Evolutionary conservation across 306 rosid genomes (phyloP), one percentile per base, ranked within the genome.

Genomic region (Cotoneaster glaucophyllus): DNA sequence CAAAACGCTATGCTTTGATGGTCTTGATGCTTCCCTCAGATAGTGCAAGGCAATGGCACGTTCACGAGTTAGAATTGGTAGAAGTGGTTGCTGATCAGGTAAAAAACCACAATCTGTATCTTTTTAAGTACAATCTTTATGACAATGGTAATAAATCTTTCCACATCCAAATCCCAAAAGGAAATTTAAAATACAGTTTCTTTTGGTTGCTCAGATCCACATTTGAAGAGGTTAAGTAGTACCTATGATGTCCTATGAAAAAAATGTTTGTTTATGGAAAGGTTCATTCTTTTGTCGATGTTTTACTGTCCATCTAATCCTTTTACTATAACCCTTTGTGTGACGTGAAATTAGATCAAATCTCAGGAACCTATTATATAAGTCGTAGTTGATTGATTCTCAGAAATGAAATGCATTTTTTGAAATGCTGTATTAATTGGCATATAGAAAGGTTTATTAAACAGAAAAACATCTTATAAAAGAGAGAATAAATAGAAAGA

Each of bases 1-100:
- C 93, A 8, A 92, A 93, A 84, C 90, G 86, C 75, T 95, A 92
- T 84, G 99, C 99, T 26, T 81, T 95, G 88, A 92, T 95, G 99
- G 99, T 95, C 62, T 87, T 95, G 89, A 92, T 90, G 91, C 96
- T 95, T 69, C 99, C 99, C 58, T 90, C 98, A 26, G 87, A 90
- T 79, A 92, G 97, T 77, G 97, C 96, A 26, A 86, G 99, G 81
- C 97, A 86, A 74, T 95, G 99, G 99, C 99, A 87, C 28, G 86
- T 79, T 25, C 97, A 95, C 64, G 99, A 95, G 86, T 77, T 92
- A 73, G 99, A 92, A 89, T 86, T 95, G 83, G 99, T 95, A 81
- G 98, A 95, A 87, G 99, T 95, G 53, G 99, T 95, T 78, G 97
- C 99, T 17, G 99, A 95, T 81, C 99, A 92, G 97, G 97, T 92